Evolutionary conservation across 73 alveolate species (phyloP).

Genomic region (Stentor coeruleus): DNA sequence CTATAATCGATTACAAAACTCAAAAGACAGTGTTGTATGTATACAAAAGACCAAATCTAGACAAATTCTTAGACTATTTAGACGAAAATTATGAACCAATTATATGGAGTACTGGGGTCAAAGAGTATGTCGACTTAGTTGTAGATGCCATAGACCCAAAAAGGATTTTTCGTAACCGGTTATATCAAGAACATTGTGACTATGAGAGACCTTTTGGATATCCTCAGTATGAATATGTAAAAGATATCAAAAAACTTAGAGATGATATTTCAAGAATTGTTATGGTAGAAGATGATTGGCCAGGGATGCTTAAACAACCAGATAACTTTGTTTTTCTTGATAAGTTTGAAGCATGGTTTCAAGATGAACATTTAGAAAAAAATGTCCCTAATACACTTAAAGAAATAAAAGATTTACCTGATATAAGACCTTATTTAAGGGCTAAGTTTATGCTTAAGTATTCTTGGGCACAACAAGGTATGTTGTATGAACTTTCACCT

Average conservation of each 20-base stretch:
- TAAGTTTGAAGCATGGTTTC: slow-evolving; percentile 10
- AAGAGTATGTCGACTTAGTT: not conserved
- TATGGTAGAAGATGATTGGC: slow-evolving; percentile 28
- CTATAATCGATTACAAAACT: slow-evolving; percentile 11
- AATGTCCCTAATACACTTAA: not conserved
- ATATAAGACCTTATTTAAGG: slow-evolving; percentile 17
- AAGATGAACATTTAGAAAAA: not conserved
- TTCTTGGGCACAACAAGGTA: slow-evolving; percentile 24
- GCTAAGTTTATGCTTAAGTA: slow-evolving; percentile 13
- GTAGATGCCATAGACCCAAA: slow-evolving; percentile 31
- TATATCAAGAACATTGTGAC: slow-evolving; percentile 12
- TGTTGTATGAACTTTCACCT: not conserved
- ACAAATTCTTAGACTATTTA: not conserved
- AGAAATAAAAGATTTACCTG: slow-evolving; percentile 15
- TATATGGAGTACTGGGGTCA: slow-evolving; percentile 11
- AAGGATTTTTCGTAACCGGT: slow-evolving; percentile 12
- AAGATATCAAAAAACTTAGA: slow-evolving; percentile 12
- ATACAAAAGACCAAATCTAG: slow-evolving; percentile 23
- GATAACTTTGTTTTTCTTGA: slow-evolving; percentile 15
- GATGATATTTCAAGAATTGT: slow-evolving; percentile 25
- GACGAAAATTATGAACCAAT: not conserved
- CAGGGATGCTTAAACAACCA: slow-evolving; percentile 10
- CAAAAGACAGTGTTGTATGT: not conserved
- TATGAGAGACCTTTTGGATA: slow-evolving; percentile 11
- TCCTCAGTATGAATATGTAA: slow-evolving; percentile 23